Percentiles rank a stretch among this genome's conserved stretches.
Conservation (phyloP, 2,329 filamentous ascomycete species). For the Penicillium glabrum region DNA sequence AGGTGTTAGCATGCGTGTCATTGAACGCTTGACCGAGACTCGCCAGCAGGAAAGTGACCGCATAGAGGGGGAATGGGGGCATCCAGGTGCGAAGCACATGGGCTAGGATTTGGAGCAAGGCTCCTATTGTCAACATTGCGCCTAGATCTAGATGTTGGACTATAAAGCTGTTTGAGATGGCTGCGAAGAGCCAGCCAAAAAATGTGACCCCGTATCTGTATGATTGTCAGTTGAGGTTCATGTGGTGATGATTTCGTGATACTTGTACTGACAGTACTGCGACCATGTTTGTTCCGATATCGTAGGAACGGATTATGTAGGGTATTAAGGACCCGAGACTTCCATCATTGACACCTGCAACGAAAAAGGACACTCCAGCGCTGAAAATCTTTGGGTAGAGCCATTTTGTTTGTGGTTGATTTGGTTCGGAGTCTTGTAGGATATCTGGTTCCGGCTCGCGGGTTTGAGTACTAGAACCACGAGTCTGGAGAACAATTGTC, state of each 20-base stretch:
- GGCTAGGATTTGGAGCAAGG: slow-evolving; percentile 49
- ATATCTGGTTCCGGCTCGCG: not conserved
- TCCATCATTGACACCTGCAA: slow-evolving; percentile 65
- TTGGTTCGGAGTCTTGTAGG: not conserved
- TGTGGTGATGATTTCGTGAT: not conserved
- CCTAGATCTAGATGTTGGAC: slow-evolving; percentile 56
- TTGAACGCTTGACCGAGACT: slow-evolving; percentile 63
- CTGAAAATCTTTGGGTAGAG: slow-evolving; percentile 52
- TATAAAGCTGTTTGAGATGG: slow-evolving; percentile 52
- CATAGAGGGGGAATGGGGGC: slow-evolving; percentile 59
- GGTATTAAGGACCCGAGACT: slow-evolving; percentile 64
- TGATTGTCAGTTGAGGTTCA: not conserved
- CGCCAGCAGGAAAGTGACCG: slow-evolving; percentile 58
- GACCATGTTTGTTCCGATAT: slow-evolving; percentile 53
- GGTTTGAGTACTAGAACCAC: not conserved
- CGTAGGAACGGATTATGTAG: slow-evolving; percentile 60
- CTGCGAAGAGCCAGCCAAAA: slow-evolving; percentile 60
- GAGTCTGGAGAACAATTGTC: not conserved
- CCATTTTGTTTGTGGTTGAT: slow-evolving; percentile 12
- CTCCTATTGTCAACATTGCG: slow-evolving; percentile 57
- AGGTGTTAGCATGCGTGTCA: slow-evolving; percentile 64
- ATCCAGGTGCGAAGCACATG: slow-evolving; percentile 57
- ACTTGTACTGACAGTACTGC: slow-evolving; percentile 46
- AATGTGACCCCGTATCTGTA: slow-evolving; percentile 56
- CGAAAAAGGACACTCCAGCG: slow-evolving; percentile 63